A percentile compares a stretch with the other conserved stretches of the same genome.
Conservation (phyloP, 179 eudicot species). For the Beta macrorhiza region DNA sequence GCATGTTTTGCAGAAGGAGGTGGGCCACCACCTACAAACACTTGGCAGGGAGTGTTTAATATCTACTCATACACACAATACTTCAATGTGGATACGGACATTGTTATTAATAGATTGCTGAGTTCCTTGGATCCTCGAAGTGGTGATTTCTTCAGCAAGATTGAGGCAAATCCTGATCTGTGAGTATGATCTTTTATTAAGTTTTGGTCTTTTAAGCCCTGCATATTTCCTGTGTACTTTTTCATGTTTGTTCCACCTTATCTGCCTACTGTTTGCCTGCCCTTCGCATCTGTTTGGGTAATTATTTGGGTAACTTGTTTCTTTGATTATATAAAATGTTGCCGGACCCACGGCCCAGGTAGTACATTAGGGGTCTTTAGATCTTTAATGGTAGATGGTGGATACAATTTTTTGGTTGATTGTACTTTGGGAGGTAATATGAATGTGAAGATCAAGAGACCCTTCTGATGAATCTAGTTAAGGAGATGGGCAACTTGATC, state of each 20-base stretch:
- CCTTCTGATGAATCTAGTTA: background rate
- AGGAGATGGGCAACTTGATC: background rate
- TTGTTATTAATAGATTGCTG: constrained; percentile 70
- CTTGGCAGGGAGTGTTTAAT: constrained; percentile 82
- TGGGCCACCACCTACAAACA: constrained; percentile 58
- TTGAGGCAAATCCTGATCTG: constrained; percentile 95
- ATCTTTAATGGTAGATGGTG: background rate
- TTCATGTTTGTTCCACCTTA: background rate
- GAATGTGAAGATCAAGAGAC: background rate
- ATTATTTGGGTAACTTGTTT: background rate
- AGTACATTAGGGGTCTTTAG: background rate
- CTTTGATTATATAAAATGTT: too few species aligned
- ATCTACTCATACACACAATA: constrained; percentile 86
- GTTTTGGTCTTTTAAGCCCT: background rate
- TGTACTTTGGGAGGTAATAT: background rate
- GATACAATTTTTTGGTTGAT: background rate
- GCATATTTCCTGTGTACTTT: background rate
- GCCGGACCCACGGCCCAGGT: background rate
- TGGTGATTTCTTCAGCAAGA: constrained; percentile 90
- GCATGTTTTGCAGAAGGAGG: constrained; percentile 50
- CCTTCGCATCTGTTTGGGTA: background rate
- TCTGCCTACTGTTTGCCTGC: background rate
- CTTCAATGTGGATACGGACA: constrained; percentile 88
- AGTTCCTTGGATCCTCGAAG: constrained; percentile 71
- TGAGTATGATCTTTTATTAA: constrained; percentile 41